These are phyloP conservation scores for Xerocomus potaroensis DNA, from an alignment of 768 basidiomycete genomes.

Conservation along the genomic window DNA sequence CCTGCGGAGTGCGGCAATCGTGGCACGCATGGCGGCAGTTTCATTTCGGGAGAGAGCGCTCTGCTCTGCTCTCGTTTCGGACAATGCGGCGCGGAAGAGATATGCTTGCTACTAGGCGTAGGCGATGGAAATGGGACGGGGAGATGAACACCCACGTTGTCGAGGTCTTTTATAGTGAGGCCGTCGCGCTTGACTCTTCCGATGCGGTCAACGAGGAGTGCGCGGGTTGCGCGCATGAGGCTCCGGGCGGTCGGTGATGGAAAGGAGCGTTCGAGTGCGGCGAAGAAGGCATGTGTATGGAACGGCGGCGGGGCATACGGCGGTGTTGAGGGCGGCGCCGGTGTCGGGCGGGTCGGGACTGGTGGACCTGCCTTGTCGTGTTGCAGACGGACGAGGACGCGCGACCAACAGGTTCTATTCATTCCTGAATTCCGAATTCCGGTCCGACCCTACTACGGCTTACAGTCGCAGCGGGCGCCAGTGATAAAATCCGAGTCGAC, in stretches of 20 bases:
- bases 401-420: constrained; percentile 2
- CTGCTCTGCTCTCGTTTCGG: constrained; percentile 84
- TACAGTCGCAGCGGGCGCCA: constrained; percentile 63
- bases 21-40: constrained; percentile 72
- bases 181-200: constrained; percentile 69
- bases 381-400: constrained; percentile 13
- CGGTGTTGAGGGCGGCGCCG: constrained; percentile 7
- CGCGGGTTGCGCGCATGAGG: constrained; percentile 81
- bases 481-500: constrained; percentile 45
- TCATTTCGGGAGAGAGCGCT: constrained; percentile 82
- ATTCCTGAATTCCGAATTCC: constrained; percentile 10
- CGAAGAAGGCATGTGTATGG: constrained; percentile 76
- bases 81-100: constrained; percentile 88
- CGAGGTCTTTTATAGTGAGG: constrained; percentile 70
- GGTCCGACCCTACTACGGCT: constrained; percentile 10
- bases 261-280: constrained; percentile 67
- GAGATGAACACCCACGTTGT: constrained; percentile 54
- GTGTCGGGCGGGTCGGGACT: constrained; percentile 9
- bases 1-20: constrained; percentile 70
- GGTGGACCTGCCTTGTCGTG: constrained; percentile 18
- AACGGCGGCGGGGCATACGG: constrained; percentile 70
- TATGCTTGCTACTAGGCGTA: constrained; percentile 74
- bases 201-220: constrained; percentile 71
- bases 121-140: neutral
- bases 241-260: constrained; percentile 68